Base-by-base conservation (phyloP, 2,329 filamentous ascomycete species). In the Aspergillus pseudoglaucus region DNA sequence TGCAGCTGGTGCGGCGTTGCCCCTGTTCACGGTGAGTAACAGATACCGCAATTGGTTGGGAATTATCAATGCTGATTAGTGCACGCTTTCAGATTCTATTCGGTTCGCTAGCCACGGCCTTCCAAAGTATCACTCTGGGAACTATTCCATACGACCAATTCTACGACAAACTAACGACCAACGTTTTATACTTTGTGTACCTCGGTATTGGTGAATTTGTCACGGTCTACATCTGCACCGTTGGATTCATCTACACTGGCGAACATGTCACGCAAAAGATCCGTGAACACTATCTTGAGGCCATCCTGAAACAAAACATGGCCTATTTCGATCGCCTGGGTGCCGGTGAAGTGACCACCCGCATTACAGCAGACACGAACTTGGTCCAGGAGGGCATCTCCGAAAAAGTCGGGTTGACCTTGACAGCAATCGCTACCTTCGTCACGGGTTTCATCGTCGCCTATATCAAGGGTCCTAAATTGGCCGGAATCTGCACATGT, bases 331-430 rank as follows among this genome's bases (percentile, higher is more conserved):
- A 97, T 68, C 93, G 93, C 61, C 78, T 95, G 12, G 91, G 90
- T 45, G 87, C 90, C 30, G 90, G 91, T 49, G 93, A 96, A 69
- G 88, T 97, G 51, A 95, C 90, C 0, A 95, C 90, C 1, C 84
- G 90, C 54, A 95, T 96, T 58, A 97, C 91, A 0, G 85, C 90
- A 9, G 91, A 97, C 66, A 95, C 89, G 40, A 96, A 95, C 61
- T 75, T 95, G 46, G 85, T 97, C 47, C 91, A 96, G 67, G 90
- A 95, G 56, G 91, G 90, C 48, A 89, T 98, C 41, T 94, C 88
- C 0, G 88, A 95, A 67, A 95, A 95, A 73, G 80, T 95, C 40
- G 83, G 82, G 12, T 72, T 95, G 53, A 90, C 88, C 0, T 65
- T 95, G 47, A 82, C 83, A 12, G 87, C 88, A 10, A 44, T 90